A percentile compares a stretch with the other conserved stretches of the same genome.
These are phyloP conservation scores for Passalora sequoiae DNA, from an alignment of 2,329 filamentous ascomycete species.

Conservation along the genomic window DNA sequence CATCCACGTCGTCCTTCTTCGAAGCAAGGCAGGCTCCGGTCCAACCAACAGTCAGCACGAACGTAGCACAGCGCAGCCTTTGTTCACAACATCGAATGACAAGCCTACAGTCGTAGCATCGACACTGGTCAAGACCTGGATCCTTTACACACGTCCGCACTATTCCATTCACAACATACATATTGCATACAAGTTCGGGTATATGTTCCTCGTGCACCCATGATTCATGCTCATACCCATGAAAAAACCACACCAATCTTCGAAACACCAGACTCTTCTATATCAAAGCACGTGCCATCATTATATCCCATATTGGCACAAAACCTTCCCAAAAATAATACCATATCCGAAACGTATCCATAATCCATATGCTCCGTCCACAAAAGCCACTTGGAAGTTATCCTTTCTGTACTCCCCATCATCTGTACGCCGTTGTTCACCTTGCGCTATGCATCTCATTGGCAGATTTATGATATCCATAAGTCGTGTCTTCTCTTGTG, in stretches of 20 bases:
- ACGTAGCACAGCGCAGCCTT: no score
- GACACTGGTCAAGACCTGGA: no score
- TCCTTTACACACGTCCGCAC: no score
- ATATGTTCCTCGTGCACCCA: neutral
- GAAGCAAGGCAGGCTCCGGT: no score
- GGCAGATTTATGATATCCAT: neutral
- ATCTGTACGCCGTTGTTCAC: neutral
- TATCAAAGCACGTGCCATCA: neutral
- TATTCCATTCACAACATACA: no score
- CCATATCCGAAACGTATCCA: neutral
- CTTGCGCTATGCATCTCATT: neutral
- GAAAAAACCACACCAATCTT: neutral
- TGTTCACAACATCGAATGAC: neutral
- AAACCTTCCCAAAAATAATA: neutral
- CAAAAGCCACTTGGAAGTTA: no score
- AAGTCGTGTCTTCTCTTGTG: neutral
- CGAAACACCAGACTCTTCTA: neutral
- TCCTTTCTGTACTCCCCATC: neutral
- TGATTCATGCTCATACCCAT: slow-evolving; percentile 7
- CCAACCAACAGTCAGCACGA: no score
- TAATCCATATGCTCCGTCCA: neutral
- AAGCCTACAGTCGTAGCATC: no score
- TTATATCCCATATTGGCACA: neutral
- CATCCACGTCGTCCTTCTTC: no score
- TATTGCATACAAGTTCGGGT: slow-evolving; percentile 3